Base-by-base conservation (phyloP, 2,329 filamentous ascomycete genomes). In the Talaromyces verruculosus region DNA sequence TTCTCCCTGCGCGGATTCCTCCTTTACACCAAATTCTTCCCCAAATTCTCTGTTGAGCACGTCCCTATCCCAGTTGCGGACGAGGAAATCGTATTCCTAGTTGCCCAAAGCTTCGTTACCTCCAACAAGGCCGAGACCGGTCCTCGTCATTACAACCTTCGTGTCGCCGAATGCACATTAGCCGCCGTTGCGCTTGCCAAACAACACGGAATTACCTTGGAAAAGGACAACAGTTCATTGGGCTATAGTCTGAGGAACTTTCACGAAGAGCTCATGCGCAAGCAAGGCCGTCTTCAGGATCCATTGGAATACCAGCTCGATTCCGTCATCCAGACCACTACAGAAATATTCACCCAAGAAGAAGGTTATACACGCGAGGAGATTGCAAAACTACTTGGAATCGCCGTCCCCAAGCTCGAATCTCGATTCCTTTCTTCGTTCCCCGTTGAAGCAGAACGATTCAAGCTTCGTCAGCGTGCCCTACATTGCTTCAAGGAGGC, bases 91-190 rank as follows among this genome's bases (percentile, higher is more conserved):
- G 92, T 89, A 71, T 98, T 99, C 78, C 85, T 99, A 69, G 93
- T 97, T 70, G 94, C 93, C 7, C 95, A 99, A 77, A 96, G 91
- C 67, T 97, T 97, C 76, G 91, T 99, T 67, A 90, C 90, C 17
- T 91, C 94, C 5, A 93, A 98, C 83, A 99, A 99, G 81, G 91
- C 95, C 74, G 91, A 94, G 68, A 97, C 94, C 1, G 95, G 90
- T 0, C 94, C 94, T 0, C 89, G 96, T 69, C 92, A 94, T 84
- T 99, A 98, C 84, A 99, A 99, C 78, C 86, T 99, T 28, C 90
- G 95, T 33, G 95, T 99, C 1, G 95, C 97, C 43, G 95, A 99
- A 80, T 96, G 92, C 81, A 95, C 91, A 63, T 85, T 99, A 37
- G 95, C 95, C 2, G 93, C 95, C 2, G 82, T 86, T 17, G 84